phyloP scores from a whole-genome alignment of 768 basidiomycete species.

The Lactifluus subvellereus region DNA sequence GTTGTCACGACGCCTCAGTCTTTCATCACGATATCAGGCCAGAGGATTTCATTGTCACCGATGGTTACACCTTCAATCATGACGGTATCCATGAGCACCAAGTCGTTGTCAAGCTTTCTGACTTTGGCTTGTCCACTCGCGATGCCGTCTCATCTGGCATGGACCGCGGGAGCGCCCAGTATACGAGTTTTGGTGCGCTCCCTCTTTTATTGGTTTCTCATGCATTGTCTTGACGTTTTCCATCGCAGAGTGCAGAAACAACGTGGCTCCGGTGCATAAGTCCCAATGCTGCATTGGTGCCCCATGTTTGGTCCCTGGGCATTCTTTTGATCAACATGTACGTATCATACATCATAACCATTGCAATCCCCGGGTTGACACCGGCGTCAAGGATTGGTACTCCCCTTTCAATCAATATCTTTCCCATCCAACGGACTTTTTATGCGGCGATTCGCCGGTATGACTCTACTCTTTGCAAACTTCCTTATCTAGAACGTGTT shows the following conservation, averaged over 20 bases:
- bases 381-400: conserved; percentile 71
- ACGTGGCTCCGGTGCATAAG: conserved; percentile 87
- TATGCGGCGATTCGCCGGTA: too few relatives aligned
- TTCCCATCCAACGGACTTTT: conserved; percentile 52
- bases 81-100: conserved; percentile 57
- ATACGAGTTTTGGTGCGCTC: conserved; percentile 90
- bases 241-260: conserved; percentile 30
- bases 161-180: conserved; percentile 93
- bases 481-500: conserved; percentile 79
- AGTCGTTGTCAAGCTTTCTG: too few relatives aligned
- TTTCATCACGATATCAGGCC: too few relatives aligned
- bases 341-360: too few relatives aligned
- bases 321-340: conserved; percentile 97
- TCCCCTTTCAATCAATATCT: conserved; percentile 78
- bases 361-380: conserved; percentile 68
- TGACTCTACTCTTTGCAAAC: too few relatives aligned
- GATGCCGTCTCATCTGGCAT: too few relatives aligned
- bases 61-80: conserved; percentile 37
- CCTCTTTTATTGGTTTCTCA: not conserved
- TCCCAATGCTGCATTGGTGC: conserved; percentile 39
- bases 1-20: too few relatives aligned
- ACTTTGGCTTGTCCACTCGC: too few relatives aligned
- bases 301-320: conserved; percentile 92
- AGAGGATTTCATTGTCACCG: too few relatives aligned
- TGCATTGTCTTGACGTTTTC: not conserved